Base-by-base conservation (phyloP, 139 green algal genomes). In the Mesotaenium endlicherianum region DNA sequence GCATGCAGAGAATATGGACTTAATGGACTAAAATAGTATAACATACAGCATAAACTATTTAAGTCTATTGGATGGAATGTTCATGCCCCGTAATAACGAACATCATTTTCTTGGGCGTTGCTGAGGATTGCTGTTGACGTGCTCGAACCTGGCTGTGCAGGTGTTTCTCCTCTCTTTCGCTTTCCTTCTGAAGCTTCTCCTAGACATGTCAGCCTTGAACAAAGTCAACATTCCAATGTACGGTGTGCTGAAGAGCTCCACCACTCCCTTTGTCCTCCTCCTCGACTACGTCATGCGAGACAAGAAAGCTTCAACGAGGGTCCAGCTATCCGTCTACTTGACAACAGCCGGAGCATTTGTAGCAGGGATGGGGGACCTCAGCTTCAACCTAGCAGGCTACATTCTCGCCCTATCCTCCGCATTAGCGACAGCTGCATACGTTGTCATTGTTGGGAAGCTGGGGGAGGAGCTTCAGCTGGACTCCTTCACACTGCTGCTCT, bases 221-320 rank as follows among this genome's bases (percentile, higher is more conserved):
- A 31, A 81, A 3, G 82, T 91, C 16, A 91, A 91, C 72, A 91
- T 91, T 49, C 88, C 88, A 4, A 91, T 91, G 88, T 91, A 91
- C 70, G 87, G 87, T 2, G 82, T 91, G 47, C 77, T 91, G 40
- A 91, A 91, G 77, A 88, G 49, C 58, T 40, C 87, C 41, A 91
- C 88, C n/a, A 91, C 87, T 53, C 87, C 88, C 36, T 91, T 83
- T 68, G 82, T 90, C 43, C 79, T 91, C 55, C 38, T 89, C 0
- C 67, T 91, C 6, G 88, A 91, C 67, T 91, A 80, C 81, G 31
- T 88, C 6, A 44, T 91, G 68, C 77, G 84, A 11, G 44, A 50
- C 45, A 89, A 89, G 45, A 40, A 55, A 2, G 68, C 87, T 8
- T 59, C 67, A 2, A 40, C 34, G 39, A 45, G 76, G 14, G 60